phyloP scores from a whole-genome alignment of 2,329 filamentous ascomycete species.

The Fusarium sp. region DNA sequence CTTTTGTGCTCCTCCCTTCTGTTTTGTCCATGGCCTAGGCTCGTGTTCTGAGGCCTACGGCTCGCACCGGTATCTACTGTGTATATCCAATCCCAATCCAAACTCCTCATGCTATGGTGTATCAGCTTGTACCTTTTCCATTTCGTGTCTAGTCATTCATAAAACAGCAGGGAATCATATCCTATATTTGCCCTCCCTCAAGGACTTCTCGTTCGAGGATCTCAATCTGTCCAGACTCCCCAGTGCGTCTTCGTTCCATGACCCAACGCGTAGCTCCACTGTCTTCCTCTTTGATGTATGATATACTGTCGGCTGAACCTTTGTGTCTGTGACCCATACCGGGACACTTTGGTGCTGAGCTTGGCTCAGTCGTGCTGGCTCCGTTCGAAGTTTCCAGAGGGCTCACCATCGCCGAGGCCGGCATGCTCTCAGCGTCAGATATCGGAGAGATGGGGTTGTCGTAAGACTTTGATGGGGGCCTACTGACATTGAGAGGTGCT shows the following conservation, averaged over 20 bases:
- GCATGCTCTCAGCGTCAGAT: constrained; percentile 34
- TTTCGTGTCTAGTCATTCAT: constrained; percentile 24
- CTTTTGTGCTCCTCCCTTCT: constrained; percentile 28
- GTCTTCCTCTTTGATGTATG: constrained; percentile 75
- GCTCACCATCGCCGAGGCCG: constrained; percentile 36
- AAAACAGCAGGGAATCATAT: constrained; percentile 10
- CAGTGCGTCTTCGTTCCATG: constrained; percentile 74
- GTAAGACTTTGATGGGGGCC: constrained; percentile 19
- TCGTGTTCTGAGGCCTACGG: constrained; percentile 2
- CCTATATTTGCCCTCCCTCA: constrained; percentile 64
- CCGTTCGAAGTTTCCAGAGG: constrained; percentile 38
- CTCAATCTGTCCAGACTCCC: constrained; percentile 73
- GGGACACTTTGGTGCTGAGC: constrained; percentile 22
- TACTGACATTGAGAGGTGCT: constrained; percentile 22
- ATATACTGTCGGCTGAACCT: constrained; percentile 75
- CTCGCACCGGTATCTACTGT: constrained; percentile 25
- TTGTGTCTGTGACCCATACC: constrained; percentile 62
- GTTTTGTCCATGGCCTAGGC: constrained; percentile 5
- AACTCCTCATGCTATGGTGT: constrained; percentile 33
- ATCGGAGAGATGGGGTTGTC: constrained; percentile 39
- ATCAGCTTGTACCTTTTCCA: constrained; percentile 13
- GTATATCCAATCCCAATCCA: constrained; percentile 32
- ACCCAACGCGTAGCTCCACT: constrained; percentile 74
- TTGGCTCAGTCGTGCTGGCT: constrained; percentile 24
- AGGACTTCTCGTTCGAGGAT: constrained; percentile 75